Evolutionary conservation across 495 filamentous ascomycete species (phyloP), one percentile per base, ranked within the genome.

Genomic region (Podospora appendiculata): DNA sequence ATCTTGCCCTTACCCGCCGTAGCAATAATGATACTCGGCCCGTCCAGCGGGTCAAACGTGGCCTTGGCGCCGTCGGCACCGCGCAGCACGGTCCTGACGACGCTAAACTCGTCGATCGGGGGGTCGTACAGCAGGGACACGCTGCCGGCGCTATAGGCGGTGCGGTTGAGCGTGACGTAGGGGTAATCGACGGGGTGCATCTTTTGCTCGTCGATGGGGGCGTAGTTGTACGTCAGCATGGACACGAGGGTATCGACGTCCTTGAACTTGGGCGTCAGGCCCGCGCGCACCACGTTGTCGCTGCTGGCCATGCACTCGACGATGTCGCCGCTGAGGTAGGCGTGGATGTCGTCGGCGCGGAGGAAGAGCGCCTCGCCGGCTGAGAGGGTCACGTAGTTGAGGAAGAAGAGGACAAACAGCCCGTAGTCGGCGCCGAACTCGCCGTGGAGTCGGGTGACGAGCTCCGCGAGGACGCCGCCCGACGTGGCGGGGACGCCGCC

Each of bases 221-320:
- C 91, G 59, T 93, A 96, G 47, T 79, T 83, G 74, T 98, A 98
- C 0, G 93, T 97, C 50, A 98, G 74, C 87, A 96, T 95, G 54
- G 77, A 74, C 36, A 91, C 87, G n/a, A 98, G 78, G 3, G 89
- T 96, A 44, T 83, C 76, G 43, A 96, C 89, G 59, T 98, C 93
- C 74, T 96, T 95, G 79, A 92, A 97, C 69, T 98, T 98, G 9
- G 93, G 93, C 0, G 93, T 98, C 65, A 98, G 91, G 16, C 93
- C 93, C 2, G 93, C 93, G 34, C 93, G 91, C 17, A 98, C 91
- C 7, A 98, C 93, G 56, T 98, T 98, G 73, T 98, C 93, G 35
- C 88, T 94, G 17, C 89, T 86, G 1, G 93, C 93, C 93, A 98
- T 98, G 76, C 93, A 97, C 71, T 98, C 93, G 59, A 98, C 90